Base-by-base conservation (phyloP, 257 asterid genomes). In the Sherardia arvensis region DNA sequence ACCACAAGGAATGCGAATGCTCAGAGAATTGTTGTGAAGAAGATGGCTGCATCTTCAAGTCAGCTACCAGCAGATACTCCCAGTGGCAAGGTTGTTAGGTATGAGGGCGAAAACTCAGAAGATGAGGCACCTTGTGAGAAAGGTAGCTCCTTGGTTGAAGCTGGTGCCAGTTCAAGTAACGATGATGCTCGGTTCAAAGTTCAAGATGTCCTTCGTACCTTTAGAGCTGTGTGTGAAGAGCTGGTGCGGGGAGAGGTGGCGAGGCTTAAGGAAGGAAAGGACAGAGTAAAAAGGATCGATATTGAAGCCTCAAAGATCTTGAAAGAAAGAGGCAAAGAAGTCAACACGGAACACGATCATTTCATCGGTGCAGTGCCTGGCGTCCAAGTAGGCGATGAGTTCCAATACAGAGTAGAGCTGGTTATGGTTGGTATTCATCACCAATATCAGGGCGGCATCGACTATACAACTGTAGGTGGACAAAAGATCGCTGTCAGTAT, bases 351-450 rank as follows among this genome's bases (percentile, higher is more conserved):
- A 9, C 77, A 74, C 61, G 67, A n/a, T n/a, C n/a, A 59, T 32
- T 62, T 62, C 38, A 4, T 68, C 28, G 73, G 69, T 10, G 49
- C 36, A 14, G 71, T 78, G 25, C 83, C 83, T 7, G 83, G 83
- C 28, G 83, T 91, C 71, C 90, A 84, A 73, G 88, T 88, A 59
- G 98, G 98, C 0, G 98, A 88, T 59, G 94, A 80, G 75, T 91
- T 86, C 71, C 98, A 86, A 75, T 91, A 81, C 76, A 80, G 95
- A 66, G 95, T 74, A 28, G 98, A 91, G 74, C 92, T 91, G 61
- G 84, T 86, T n/a, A 65, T 88, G 66, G 88, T 86, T 59, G 98
- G 96, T 11, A 65, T 91, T 64, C 98, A 91, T 82, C 82, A 80
- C 70, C 80, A 73, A 5, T 84, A 71, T 75, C 90, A 86, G 65